Percentiles rank a stretch among this genome's conserved stretches.
Evolutionary conservation across 257 asterid species (phyloP).

Genomic region (Craterostigma plantagineum): DNA sequence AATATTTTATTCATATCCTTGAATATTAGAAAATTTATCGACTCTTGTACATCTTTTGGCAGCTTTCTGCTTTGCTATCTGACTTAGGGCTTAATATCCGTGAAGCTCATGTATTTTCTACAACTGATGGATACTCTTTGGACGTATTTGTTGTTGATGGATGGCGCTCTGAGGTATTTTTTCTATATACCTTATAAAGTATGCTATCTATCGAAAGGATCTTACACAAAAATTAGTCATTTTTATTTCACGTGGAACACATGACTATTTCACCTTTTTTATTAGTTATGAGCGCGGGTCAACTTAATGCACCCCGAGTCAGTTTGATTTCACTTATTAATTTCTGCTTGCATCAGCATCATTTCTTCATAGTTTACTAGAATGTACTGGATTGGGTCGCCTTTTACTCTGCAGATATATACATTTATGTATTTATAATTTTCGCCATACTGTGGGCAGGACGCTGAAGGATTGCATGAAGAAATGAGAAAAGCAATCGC

Average conservation of each 20-base stretch:
- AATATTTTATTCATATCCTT: not conserved
- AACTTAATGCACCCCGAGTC: too few species aligned
- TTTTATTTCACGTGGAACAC: too few species aligned
- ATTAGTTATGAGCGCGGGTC: too few species aligned
- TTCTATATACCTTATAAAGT: not conserved
- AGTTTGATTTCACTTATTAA: too few species aligned
- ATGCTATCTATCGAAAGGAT: not conserved
- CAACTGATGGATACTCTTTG: slow-evolving; percentile 77
- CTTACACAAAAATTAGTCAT: not conserved
- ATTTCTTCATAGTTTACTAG: too few species aligned
- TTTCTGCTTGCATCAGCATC: too few species aligned
- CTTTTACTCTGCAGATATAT: too few species aligned
- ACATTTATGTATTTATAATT: slow-evolving; percentile 15
- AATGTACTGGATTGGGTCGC: too few species aligned
- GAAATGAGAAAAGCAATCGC: slow-evolving; percentile 55
- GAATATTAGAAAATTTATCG: slow-evolving; percentile 3
- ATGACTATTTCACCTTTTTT: too few species aligned
- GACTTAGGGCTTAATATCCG: slow-evolving; percentile 90
- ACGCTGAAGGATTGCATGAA: slow-evolving; percentile 48
- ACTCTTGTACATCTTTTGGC: slow-evolving; percentile 12
- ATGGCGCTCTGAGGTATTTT: slow-evolving; percentile 73
- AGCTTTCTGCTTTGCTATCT: slow-evolving; percentile 95
- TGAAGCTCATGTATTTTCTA: slow-evolving; percentile 95
- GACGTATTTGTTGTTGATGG: slow-evolving; percentile 95
- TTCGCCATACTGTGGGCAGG: slow-evolving; percentile 50